Conservation (phyloP, 2,329 filamentous ascomycete genomes). For the Graphilbum ipis-grandicollis region DNA sequence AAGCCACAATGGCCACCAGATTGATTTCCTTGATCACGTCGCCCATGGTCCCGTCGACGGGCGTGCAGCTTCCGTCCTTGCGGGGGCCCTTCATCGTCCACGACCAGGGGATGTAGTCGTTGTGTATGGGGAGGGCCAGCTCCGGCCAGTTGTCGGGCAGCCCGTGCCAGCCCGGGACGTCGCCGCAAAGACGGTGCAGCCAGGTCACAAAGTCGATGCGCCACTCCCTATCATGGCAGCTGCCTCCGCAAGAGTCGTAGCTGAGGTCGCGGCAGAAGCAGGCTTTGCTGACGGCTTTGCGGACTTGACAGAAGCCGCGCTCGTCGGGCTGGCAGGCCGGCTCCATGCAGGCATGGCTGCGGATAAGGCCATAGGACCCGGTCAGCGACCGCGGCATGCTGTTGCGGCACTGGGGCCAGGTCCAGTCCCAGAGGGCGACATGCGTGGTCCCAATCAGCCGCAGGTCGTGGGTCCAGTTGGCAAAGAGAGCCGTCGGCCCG, state of each 20-base stretch:
- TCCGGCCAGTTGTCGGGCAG: not conserved
- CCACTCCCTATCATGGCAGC: not conserved
- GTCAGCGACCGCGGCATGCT: not conserved
- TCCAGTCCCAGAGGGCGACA: not conserved
- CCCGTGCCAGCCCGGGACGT: not conserved
- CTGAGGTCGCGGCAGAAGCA: not conserved
- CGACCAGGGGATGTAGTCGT: not conserved
- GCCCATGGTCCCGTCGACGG: not conserved
- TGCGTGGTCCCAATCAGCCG: not conserved
- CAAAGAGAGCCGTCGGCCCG: not conserved
- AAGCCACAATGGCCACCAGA: too few relatives aligned
- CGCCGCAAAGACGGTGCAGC: not conserved
- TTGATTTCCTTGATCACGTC: too few relatives aligned
- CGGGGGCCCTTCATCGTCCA: not conserved
- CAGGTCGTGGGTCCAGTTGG: not conserved
- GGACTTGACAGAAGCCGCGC: not conserved
- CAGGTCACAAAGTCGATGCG: not conserved
- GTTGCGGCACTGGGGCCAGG: not conserved
- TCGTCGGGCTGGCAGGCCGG: not conserved
- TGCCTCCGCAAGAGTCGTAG: not conserved
- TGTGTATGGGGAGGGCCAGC: not conserved
- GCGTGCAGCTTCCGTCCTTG: too few relatives aligned
- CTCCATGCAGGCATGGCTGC: not conserved
- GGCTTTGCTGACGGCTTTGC: not conserved
- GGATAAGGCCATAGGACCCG: too few relatives aligned